Percentiles rank a stretch among this genome's conserved stretches.
These are phyloP conservation scores for Rossbeevera mucosa DNA, from an alignment of 768 basidiomycete genomes.

Conservation along the genomic window DNA sequence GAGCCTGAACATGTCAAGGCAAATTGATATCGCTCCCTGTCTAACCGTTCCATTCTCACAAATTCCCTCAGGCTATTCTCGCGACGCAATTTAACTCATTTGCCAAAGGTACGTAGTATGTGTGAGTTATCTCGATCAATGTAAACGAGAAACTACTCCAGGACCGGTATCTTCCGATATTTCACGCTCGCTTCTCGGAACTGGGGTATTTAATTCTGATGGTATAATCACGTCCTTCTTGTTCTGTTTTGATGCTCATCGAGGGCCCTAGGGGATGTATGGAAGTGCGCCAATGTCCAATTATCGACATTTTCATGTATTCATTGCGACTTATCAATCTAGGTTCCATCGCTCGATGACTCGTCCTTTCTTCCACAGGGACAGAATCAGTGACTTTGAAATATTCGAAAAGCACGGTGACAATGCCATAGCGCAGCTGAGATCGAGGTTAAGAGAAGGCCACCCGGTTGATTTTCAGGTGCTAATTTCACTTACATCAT, in stretches of 20 bases:
- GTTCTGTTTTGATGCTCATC: neutral
- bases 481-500: neutral
- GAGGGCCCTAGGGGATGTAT: conserved; percentile 41
- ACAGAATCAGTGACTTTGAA: conserved; percentile 51
- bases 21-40: neutral
- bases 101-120: conserved; percentile 33
- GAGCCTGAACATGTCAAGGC: conserved; percentile 49
- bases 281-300: conserved; percentile 42
- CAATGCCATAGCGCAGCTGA: conserved; percentile 43
- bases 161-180: conserved; percentile 12
- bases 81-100: conserved; percentile 43
- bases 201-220: conserved; percentile 58
- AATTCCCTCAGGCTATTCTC: conserved; percentile 34
- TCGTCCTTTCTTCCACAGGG: conserved; percentile 56
- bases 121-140: conserved; percentile 10
- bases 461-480: conserved; percentile 58
- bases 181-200: conserved; percentile 41
- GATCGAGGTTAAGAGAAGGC: conserved; percentile 40
- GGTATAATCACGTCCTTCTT: conserved; percentile 27
- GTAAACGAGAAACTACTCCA: conserved; percentile 16
- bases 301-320: neutral
- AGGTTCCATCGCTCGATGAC: conserved; percentile 59
- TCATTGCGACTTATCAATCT: neutral
- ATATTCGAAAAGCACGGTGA: conserved; percentile 49
- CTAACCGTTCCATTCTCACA: neutral